phyloP scores from a whole-genome alignment of 306 rosid genomes.

The Boehmeria nivea region DNA sequence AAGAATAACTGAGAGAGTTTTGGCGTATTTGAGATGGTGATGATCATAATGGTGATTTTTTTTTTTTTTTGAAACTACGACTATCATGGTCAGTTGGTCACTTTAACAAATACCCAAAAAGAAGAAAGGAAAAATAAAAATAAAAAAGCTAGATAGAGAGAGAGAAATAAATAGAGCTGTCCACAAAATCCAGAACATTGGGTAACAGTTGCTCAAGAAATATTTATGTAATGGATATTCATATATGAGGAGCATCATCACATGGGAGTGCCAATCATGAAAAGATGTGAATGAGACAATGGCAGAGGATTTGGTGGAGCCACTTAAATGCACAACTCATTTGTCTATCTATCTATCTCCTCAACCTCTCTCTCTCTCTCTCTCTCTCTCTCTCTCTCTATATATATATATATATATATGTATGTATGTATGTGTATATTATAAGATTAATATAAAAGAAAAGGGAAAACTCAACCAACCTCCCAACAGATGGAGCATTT shows the following conservation, averaged over 20 bases:
- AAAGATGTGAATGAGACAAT: constrained; percentile 89
- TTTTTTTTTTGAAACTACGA: background rate
- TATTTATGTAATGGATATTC: background rate
- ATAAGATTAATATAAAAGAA: background rate
- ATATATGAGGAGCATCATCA: constrained; percentile 64
- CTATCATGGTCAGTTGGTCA: constrained; percentile 5
- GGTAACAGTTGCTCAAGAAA: constrained; percentile 12
- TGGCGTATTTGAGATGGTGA: background rate
- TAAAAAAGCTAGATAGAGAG: background rate
- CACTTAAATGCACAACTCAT: constrained; percentile 70
- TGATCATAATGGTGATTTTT: background rate
- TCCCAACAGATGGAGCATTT: constrained; percentile 10
- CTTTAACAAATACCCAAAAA: constrained; percentile 13
- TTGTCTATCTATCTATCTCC: too few species aligned
- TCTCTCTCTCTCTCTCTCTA: constrained; percentile 33
- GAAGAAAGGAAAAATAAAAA: background rate
- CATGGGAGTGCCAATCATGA: constrained; percentile 89
- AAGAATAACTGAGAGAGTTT: background rate
- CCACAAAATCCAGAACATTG: constrained; percentile 21
- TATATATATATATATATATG: constrained; percentile 7
- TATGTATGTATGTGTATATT: background rate
- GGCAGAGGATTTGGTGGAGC: constrained; percentile 93
- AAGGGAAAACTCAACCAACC: constrained; percentile 12
- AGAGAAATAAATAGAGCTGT: constrained; percentile 16
- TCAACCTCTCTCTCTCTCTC: constrained; percentile 35